Evolutionary conservation across 1,139 yeast species (phyloP), one percentile per base, ranked within the genome.

Genomic region (Pichia sp.): DNA sequence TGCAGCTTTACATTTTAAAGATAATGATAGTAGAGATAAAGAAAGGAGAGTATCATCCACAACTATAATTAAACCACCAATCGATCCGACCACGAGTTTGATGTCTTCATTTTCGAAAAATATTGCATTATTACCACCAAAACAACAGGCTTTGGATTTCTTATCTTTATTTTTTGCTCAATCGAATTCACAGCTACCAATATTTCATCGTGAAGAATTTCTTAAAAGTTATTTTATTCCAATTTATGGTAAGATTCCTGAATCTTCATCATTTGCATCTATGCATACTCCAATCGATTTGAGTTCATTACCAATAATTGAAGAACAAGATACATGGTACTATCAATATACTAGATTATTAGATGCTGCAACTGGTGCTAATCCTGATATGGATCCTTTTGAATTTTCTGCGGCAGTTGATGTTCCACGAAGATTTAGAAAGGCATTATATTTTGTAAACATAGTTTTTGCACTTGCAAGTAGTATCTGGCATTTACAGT

Each of bases 381-480:
- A 59, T 41, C 63, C 62, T 27, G 58, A 60, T 56, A 50, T 52
- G 37, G 56, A 58, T 46, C 57, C 65, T 26, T 49, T 59, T 30
- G 41, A 57, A 33, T 58, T 73, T 16, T 67, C 77, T 3, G 60
- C 64, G 37, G 49, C 57, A n/a, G 69, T 74, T 16, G 55, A 56
- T 1, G 72, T 79, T 0, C 87, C 87, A 0, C 49, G 53, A 4
- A 51, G 67, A 40, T 76, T 66, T 53, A 68, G 60, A 37, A 65
- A 61, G 30, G 68, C 77, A 0, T 55, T 85, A 25, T 87, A 74
- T 59, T 85, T 86, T 54, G 66, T 86, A 49, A 81, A 85, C 56
- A 74, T 86, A 59, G 73, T 84, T 0, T 84, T 87, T 66, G 94
- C 96, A 2, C 77, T 89, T 42, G 86, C 95, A 0, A 78, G 87